Evolutionary conservation across 2,329 filamentous ascomycete species (phyloP), one percentile per base, ranked within the genome.

Genomic region (Cladophialophora yegresii): DNA sequence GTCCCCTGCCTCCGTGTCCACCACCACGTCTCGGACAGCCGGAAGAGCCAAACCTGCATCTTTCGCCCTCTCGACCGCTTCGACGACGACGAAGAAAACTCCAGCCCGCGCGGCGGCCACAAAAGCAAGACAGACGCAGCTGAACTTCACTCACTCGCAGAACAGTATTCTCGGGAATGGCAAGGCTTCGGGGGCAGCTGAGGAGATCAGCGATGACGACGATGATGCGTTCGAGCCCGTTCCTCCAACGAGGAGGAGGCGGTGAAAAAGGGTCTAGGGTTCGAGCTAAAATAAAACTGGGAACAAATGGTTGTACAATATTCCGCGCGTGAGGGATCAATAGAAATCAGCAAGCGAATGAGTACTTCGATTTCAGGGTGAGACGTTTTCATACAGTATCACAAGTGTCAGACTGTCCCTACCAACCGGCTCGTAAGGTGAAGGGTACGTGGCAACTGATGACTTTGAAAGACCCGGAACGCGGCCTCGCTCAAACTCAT

Each of bases 151-250:
- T 2, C 73, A 73, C 8, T 77, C 77, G 8, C 78, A 80, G 57
- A 67, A 66, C 53, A 72, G 69, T 45, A 67, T 71, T 10, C 64
- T 71, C 7, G 70, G 70, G 3, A 68, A 70, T 65, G 40, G 63
- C 64, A 3, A 63, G 60, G 33, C 43, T 16, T 33, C 47, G 20
- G 47, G 57, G 2, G 28, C 45, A n/a, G 66, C 62, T 47, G 51
- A 71, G 75, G 36, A 67, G 47, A 55, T 65, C 54, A 36, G 66
- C 43, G 65, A 72, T 54, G 64, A 70, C 74, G 40, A 77, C 71
- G 50, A 79, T 20, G 79, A 81, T 73, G 80, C 78, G 12, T 82
- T 82, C 73, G 80, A 81, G 68, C 76, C 79, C n/a, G 68, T 70
- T 23, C 68, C 70, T 32, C 57, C 72, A 12, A 64, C 65, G 12